Conservation (phyloP, 495 filamentous ascomycete species). For the Talaromyces adpressus region DNA sequence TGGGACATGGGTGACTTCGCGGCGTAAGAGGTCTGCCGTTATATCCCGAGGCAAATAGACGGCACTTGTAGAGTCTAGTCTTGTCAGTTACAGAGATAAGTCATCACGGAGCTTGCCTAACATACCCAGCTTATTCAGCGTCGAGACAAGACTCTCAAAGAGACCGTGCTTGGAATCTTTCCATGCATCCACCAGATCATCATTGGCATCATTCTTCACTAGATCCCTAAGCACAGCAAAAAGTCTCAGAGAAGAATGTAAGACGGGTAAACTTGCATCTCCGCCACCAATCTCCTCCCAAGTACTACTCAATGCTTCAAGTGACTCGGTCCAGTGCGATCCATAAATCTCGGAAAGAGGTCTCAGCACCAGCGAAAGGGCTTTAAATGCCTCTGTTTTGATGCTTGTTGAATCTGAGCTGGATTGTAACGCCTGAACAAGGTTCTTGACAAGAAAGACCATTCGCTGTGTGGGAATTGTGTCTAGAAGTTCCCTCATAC, state of each 20-base stretch:
- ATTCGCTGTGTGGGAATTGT: slow-evolving; percentile 69
- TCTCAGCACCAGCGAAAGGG: slow-evolving; percentile 59
- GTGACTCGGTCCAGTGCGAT: slow-evolving; percentile 67
- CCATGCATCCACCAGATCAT: slow-evolving; percentile 76
- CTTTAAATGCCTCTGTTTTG: slow-evolving; percentile 51
- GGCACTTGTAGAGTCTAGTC: slow-evolving; percentile 38
- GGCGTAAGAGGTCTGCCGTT: slow-evolving; percentile 59
- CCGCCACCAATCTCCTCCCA: slow-evolving; percentile 42
- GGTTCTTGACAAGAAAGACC: slow-evolving; percentile 74
- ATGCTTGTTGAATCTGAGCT: slow-evolving; percentile 32
- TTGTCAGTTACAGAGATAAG: neutral
- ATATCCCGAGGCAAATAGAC: slow-evolving; percentile 60
- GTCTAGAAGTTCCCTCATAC: slow-evolving; percentile 40
- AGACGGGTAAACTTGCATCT: slow-evolving; percentile 48
- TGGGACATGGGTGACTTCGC: slow-evolving; percentile 54
- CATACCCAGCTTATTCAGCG: slow-evolving; percentile 36
- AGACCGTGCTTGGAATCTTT: slow-evolving; percentile 39
- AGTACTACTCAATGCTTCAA: slow-evolving; percentile 49
- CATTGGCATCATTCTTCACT: slow-evolving; percentile 54
- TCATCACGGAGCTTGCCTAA: neutral
- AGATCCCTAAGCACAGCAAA: slow-evolving; percentile 51
- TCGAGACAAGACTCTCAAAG: slow-evolving; percentile 50
- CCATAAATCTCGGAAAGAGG: slow-evolving; percentile 73
- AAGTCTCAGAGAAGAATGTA: slow-evolving; percentile 67
- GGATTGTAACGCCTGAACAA: slow-evolving; percentile 61